Conservation (phyloP, 179 eudicot genomes). For the Carnegiea gigantea region DNA sequence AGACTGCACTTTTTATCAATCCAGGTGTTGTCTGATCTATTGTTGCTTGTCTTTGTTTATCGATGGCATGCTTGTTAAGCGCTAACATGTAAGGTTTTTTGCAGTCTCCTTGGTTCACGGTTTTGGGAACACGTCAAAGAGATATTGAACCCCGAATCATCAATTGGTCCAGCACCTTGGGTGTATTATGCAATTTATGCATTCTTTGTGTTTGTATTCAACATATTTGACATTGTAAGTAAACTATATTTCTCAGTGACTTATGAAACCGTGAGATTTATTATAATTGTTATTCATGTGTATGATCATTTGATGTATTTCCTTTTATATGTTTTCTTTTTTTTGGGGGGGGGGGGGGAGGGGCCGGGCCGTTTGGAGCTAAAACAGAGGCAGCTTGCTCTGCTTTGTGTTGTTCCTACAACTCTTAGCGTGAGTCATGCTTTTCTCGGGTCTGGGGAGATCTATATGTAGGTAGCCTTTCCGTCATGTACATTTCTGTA, state of each 20-base stretch:
- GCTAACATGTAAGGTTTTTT: constrained; percentile 28
- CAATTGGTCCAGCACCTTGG: constrained; percentile 91
- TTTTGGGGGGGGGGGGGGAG: no score
- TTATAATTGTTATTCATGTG: neutral
- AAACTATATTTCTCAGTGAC: constrained; percentile 12
- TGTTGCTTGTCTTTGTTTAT: neutral
- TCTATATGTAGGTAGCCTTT: no score
- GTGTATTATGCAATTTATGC: constrained; percentile 86
- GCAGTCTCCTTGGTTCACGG: constrained; percentile 78
- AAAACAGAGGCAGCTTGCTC: neutral
- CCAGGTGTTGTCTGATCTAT: neutral
- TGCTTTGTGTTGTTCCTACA: neutral
- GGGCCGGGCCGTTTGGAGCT: neutral
- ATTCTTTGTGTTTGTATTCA: constrained; percentile 85
- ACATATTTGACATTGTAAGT: constrained; percentile 98
- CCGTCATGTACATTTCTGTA: no score
- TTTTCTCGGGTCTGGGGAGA: no score
- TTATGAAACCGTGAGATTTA: neutral
- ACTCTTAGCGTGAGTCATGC: no score
- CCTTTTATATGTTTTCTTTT: neutral
- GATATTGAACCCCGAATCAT: constrained; percentile 75
- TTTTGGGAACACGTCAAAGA: constrained; percentile 78
- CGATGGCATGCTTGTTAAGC: neutral
- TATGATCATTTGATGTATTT: neutral
- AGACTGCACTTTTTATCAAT: neutral